Base-by-base conservation (phyloP, 257 asterid genomes). In the Echium plantagineum region DNA sequence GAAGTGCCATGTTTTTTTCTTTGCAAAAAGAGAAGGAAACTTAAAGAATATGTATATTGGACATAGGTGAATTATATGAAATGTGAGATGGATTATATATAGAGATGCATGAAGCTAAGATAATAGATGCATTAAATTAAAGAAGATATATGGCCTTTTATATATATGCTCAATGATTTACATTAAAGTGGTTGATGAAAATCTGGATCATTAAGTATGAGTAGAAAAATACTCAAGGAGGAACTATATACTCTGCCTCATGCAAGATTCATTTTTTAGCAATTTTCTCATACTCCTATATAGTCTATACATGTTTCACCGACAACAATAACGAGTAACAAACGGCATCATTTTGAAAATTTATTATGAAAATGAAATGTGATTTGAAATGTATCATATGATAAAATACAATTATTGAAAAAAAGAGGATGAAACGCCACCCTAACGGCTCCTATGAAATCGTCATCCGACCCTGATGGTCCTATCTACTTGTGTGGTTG, bases 1-100 rank as follows among this genome's bases (percentile, higher is more conserved):
- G 65, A 77, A 80, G 69, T 77, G 72, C 70, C 81, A 75, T 77
- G 35, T 61, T 5, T n/a, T 9, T 8, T 21, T 60, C 49, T 35
- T 35, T 7, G 46, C 46, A 35, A 35, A 35, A 35, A 35, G 46
- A 35, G 17, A 22, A 54, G 52, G 21, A 21, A 60, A 12, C 56
- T 64, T 15, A 28, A 42, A 42, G 46, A 52, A 61, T 21, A 53
- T n/a, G 62, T 61, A 21, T 15, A 60, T 61, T n/a, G 62, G 58
- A 19, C 15, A 60, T 61, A 21, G 32, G 67, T 51, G 66, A 22
- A 51, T n/a, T n/a, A n/a, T n/a, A n/a, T 48, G 61, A 12, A 51
- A 63, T 61, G 5, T 72, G 77, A 52, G 55, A 52, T 47, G 70
- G 48, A 38, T 13, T 79, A 61, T 72, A 63, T 72, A 65, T 55